Conservation (phyloP, 371 early-diverging fungal genomes). For the Mucor irregularis region DNA sequence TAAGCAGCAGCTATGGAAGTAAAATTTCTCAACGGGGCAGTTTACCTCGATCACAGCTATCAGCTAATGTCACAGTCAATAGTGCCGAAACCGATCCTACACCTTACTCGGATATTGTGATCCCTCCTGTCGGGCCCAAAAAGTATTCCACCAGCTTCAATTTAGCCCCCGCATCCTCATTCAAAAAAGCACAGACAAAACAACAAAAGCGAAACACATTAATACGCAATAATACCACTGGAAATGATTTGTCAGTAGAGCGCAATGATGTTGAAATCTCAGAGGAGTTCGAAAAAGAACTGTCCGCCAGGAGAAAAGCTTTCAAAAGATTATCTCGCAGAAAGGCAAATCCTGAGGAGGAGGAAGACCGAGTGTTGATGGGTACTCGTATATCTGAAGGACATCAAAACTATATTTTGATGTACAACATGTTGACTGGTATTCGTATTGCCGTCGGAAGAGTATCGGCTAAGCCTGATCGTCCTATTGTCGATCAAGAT, state of each 20-base stretch:
- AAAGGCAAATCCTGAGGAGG: slow-evolving; percentile 9
- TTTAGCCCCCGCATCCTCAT: slow-evolving; percentile 18
- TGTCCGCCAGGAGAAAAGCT: slow-evolving; percentile 30
- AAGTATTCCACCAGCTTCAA: slow-evolving; percentile 25
- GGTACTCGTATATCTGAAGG: slow-evolving; percentile 63
- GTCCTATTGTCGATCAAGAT: slow-evolving; percentile 70
- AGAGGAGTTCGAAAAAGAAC: slow-evolving; percentile 33
- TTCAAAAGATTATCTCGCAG: slow-evolving; percentile 34
- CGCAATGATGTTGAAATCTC: not conserved
- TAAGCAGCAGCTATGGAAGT: too few relatives aligned
- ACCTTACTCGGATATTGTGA: slow-evolving; percentile 3
- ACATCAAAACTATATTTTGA: slow-evolving; percentile 73
- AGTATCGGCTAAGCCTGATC: slow-evolving; percentile 78
- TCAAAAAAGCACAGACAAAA: slow-evolving; percentile 9
- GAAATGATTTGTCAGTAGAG: not conserved
- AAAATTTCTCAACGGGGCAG: slow-evolving; percentile 5
- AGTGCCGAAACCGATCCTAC: slow-evolving; percentile 27
- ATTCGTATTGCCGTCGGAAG: slow-evolving; percentile 74
- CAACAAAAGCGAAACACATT: slow-evolving; percentile 3
- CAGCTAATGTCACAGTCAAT: not conserved
- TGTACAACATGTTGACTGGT: slow-evolving; percentile 96
- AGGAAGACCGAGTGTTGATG: slow-evolving; percentile 53
- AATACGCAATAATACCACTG: slow-evolving; percentile 10
- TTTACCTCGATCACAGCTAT: slow-evolving; percentile 15
- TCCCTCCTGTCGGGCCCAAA: slow-evolving; percentile 8